Percentiles rank a stretch among this genome's conserved stretches.
These are phyloP conservation scores for Fusarium lyarnte DNA, from an alignment of 2,329 filamentous ascomycete genomes.

Conservation along the genomic window DNA sequence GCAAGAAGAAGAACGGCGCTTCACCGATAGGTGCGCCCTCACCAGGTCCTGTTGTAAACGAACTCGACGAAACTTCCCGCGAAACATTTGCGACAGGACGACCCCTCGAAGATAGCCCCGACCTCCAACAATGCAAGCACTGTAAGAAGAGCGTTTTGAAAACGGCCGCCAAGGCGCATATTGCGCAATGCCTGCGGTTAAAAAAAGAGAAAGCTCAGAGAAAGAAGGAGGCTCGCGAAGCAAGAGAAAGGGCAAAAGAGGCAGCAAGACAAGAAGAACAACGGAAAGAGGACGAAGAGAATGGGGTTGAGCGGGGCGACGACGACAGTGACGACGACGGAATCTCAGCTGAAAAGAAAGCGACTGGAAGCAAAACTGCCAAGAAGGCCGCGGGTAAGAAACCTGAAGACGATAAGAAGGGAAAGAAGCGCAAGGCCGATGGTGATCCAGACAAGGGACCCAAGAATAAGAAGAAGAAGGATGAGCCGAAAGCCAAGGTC, in stretches of 20 bases:
- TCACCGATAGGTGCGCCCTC: conserved; percentile 57
- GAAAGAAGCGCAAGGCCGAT: conserved; percentile 83
- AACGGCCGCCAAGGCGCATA: conserved; percentile 79
- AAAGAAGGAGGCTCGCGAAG: conserved; percentile 79
- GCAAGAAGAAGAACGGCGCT: conserved; percentile 63
- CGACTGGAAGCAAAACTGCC: conserved; percentile 52
- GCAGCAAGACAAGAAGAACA: conserved; percentile 67
- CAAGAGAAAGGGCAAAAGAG: conserved; percentile 71
- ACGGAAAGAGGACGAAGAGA: conserved; percentile 60
- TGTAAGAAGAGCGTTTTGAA: conserved; percentile 90
- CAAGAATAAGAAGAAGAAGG: conserved; percentile 94
- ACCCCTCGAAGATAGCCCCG: conserved; percentile 81
- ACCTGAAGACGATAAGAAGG: conserved; percentile 71
- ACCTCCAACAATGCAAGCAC: conserved; percentile 88
- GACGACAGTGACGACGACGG: conserved; percentile 59
- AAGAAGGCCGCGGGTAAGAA: conserved; percentile 78
- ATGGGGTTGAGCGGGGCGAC: conserved; percentile 60
- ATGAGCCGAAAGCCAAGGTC: conserved; percentile 84
- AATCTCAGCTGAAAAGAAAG: conserved; percentile 54
- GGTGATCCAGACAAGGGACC: conserved; percentile 81
- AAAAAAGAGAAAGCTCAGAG: conserved; percentile 84
- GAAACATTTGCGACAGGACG: conserved; percentile 84
- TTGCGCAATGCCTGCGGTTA: conserved; percentile 82
- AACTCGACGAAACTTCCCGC: conserved; percentile 78
- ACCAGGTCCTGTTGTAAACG: conserved; percentile 68